Base-by-base conservation (phyloP, 23 red algal species). In the Cyanidiococcus yangmingshanensis region DNA sequence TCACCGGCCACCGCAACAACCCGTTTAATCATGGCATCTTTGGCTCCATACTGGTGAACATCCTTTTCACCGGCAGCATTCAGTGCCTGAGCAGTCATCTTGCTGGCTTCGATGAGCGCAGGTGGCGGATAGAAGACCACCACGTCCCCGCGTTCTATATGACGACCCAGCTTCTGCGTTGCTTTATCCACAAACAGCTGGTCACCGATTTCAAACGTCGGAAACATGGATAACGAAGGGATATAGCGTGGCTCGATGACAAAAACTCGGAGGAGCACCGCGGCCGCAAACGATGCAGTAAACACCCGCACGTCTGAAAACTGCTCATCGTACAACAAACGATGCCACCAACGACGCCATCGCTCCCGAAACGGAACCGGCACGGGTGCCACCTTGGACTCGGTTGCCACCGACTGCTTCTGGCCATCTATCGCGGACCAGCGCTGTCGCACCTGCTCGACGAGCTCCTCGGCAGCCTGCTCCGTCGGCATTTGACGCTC, bases 171-270 rank as follows among this genome's bases (percentile, higher is more conserved):
- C 25, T 82, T 81, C n/a, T 17, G 27, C 1, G 80, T 86, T 29
- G 91, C 45, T 71, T 98, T 98, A 63, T 98, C 94, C 57, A 98
- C 94, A 3, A 91, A 50, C 57, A 98, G 86, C 77, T 98, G 94
- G 35, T 98, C 94, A 40, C 94, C 94, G 37, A 98, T 77, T 2
- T 80, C 80, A 67, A 98, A 89, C 25, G 94, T 98, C 1, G 94
- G 94, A 38, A 80, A 89, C 94, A 98, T 98, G 68, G 88, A 91
- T 36, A 91, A 71, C 2, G 84, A 89, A 36, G 94, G 94, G 74
- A 98, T 98, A 40, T 88, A 98, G 39, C 94, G 80, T 17, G 94
- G 94, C 78, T 98, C 94, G 33, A 91, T 57, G 31, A 91, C 84
- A 3, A 88, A 85, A 25, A 37, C 37, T 27, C 94, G 84, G 26